A percentile compares a stretch with the other conserved stretches of the same genome.
Evolutionary conservation across 768 basidiomycete genomes (phyloP).

Genomic region (Pleurotus tuoliensis): DNA sequence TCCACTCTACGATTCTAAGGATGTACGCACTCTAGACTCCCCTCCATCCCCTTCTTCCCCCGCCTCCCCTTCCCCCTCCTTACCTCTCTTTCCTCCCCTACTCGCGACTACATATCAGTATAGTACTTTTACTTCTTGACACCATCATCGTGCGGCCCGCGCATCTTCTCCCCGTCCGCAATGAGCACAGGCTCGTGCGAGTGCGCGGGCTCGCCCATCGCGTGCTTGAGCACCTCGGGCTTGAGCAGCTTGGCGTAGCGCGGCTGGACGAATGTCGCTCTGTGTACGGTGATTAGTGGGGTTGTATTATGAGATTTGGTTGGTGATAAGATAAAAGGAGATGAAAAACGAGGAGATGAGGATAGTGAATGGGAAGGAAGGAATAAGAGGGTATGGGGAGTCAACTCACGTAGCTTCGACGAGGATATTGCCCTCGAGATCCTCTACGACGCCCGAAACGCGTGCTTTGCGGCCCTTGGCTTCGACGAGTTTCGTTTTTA

Average conservation of each 20-base stretch:
- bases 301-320: neutral
- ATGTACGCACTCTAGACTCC: too few relatives aligned
- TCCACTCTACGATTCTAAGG: too few relatives aligned
- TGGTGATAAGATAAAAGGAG: neutral
- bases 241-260: slow-evolving; percentile 79
- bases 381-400: neutral
- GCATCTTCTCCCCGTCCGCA: slow-evolving; percentile 32
- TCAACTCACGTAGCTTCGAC: slow-evolving; percentile 74
- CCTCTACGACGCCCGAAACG: slow-evolving; percentile 73
- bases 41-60: too few relatives aligned
- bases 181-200: slow-evolving; percentile 31
- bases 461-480: slow-evolving; percentile 74
- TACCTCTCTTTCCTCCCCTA: too few relatives aligned
- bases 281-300: too few relatives aligned
- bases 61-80: too few relatives aligned
- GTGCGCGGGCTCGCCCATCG: slow-evolving; percentile 57
- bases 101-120: too few relatives aligned
- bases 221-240: slow-evolving; percentile 51
- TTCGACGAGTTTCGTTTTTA: slow-evolving; percentile 64
- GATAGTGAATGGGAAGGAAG: neutral
- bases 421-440: slow-evolving; percentile 74
- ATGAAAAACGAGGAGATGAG: too few relatives aligned
- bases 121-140: too few relatives aligned
- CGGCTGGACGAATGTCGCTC: slow-evolving; percentile 85
- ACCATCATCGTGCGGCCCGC: neutral